Evolutionary conservation across 2,329 filamentous ascomycete genomes (phyloP), one percentile per base, ranked within the genome.

Genomic region (Beauveria rudraprayagi): DNA sequence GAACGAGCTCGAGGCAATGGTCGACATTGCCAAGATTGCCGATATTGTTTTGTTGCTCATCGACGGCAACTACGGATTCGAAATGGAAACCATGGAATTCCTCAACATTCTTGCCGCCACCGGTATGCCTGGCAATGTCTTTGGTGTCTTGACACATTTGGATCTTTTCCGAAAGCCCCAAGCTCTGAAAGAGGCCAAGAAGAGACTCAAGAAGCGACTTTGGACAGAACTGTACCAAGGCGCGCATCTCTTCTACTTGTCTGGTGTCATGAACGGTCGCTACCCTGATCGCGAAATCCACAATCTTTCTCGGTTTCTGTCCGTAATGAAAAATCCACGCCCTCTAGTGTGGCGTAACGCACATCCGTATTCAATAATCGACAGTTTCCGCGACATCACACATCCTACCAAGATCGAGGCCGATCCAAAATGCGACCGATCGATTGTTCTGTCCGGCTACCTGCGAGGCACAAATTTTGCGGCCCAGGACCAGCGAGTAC

Each of bases 51-150:
- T 99, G 55, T 83, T 99, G 61, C 94, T 99, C 90, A 99, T 99
- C 68, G 94, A 99, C 71, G 95, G 94, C 61, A 97, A 97, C 76
- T 99, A 90, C 70, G 95, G 94, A 16, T 99, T 99, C 71, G 94
- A 99, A 77, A 99, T 99, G 94, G 94, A 99, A 81, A 99, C 94
- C 0, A 99, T 99, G 94, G 94, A 99, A 76, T 99, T 99, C 64
- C 78, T 99, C 70, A 97, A 97, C 68, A 87, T 97, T 19, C 80
- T 99, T 56, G 89, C 90, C n/a, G 86, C 91, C 2, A 96, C 90
- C 34, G 94, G 94, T 73, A 97, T 99, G 93, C 94, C 95, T 0
- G 93, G 94, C 66, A 99, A 99, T 69, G 92, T 99, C 43, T 97
- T 99, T 71, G 94, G 94, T 57, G 92, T 99, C 61, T 82, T 99